A percentile compares a stretch with the other conserved stretches of the same genome.
phyloP scores from a whole-genome alignment of 2,329 filamentous ascomycete genomes.

The Botrytis porri region DNA sequence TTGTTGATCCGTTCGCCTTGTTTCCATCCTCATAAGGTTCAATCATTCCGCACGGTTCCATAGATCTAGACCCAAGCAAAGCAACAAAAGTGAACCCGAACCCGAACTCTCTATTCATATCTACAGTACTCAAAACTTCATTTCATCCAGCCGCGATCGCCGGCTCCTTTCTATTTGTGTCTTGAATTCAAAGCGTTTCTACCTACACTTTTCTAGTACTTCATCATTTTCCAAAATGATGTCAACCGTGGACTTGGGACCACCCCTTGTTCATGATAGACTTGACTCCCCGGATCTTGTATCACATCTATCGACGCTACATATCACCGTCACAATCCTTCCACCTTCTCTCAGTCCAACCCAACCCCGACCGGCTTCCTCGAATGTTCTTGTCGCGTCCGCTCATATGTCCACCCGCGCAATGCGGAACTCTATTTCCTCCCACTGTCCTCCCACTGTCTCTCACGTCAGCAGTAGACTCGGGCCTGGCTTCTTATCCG shows the following conservation, averaged over 20 bases:
- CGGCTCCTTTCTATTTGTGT: background rate
- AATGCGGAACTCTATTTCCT: background rate
- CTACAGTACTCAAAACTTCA: background rate
- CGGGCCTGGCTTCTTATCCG: background rate
- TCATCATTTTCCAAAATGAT: background rate
- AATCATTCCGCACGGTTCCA: background rate
- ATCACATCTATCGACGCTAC: background rate
- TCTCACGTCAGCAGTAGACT: background rate
- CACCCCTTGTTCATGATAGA: background rate
- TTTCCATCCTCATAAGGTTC: background rate
- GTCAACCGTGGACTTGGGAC: background rate
- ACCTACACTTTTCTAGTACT: background rate
- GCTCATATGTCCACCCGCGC: background rate
- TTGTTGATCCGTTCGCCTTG: background rate
- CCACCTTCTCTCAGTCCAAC: background rate
- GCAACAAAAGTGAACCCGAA: background rate
- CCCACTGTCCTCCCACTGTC: background rate
- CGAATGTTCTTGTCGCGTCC: background rate
- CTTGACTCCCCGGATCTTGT: background rate
- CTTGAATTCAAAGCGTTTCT: background rate
- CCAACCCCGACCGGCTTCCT: background rate
- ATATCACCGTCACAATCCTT: background rate
- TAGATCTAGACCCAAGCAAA: background rate
- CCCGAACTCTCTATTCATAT: background rate
- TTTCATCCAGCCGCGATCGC: background rate